Conservation (phyloP, 176 grass and related monocot genomes). For the Carex pumila region DNA sequence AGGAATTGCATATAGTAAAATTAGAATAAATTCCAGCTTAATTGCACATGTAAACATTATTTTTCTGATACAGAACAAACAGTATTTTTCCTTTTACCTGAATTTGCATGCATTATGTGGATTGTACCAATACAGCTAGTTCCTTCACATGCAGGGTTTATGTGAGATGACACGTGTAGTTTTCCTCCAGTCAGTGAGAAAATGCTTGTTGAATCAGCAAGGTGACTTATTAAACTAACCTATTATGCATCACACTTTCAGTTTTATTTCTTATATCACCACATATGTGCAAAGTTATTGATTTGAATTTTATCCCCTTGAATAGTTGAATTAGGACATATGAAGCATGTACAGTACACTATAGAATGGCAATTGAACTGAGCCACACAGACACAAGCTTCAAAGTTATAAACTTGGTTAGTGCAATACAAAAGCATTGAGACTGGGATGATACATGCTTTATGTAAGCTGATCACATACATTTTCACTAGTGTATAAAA, state of each 20-base stretch:
- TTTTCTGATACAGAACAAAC: no score
- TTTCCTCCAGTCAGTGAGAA: neutral
- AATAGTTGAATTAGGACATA: slow-evolving; percentile 6
- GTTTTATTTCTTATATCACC: no score
- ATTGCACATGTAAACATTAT: neutral
- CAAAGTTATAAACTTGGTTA: slow-evolving; percentile 11
- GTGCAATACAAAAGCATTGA: slow-evolving; percentile 15
- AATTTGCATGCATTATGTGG: neutral
- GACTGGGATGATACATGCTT: slow-evolving; percentile 13
- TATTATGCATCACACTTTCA: no score
- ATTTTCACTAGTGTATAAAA: neutral
- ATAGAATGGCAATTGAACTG: neutral
- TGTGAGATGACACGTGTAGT: neutral
- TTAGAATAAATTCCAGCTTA: neutral
- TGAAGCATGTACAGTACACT: slow-evolving; percentile 1
- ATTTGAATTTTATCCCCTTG: no score
- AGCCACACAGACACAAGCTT: neutral
- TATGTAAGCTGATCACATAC: slow-evolving; percentile 5
- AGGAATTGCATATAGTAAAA: neutral
- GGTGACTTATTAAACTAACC: neutral
- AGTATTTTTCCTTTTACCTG: neutral
- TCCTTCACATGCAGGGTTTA: neutral
- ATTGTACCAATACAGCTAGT: neutral
- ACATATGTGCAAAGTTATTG: no score
- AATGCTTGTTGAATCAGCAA: neutral